phyloP scores from a whole-genome alignment of 129 eudicot genomes.

The sunflower (Helianthus annuus) region HanXRQr2.0-SUNRISE NC_035447.2:61393233-61393732 shows the following conservation, averaged over 20 bases:
- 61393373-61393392: conserved; percentile 43
- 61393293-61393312: conserved; percentile 16
- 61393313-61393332: not conserved
- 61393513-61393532: not conserved
- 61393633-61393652: conserved; percentile 42
- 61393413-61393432: conserved; percentile 47
- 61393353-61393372: conserved; percentile 46
- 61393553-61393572: conserved; percentile 40
- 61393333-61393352: not conserved
- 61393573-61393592: conserved; percentile 57
- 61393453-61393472: not conserved
- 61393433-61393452: not conserved
- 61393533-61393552: no score
- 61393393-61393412: conserved; percentile 72
- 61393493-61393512: not conserved
- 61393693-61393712: conserved; percentile 48
- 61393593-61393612: conserved; percentile 73
- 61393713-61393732: conserved; percentile 68
- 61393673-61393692: not conserved
- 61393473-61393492: not conserved
- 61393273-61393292: conserved; percentile 52
- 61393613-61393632: conserved; percentile 88
- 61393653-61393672: not conserved
- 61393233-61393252: conserved; percentile 72
- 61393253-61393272: conserved; percentile 63